Evolutionary conservation across 306 rosid species (phyloP).

Genomic region (Lagenaria siceraria): DNA sequence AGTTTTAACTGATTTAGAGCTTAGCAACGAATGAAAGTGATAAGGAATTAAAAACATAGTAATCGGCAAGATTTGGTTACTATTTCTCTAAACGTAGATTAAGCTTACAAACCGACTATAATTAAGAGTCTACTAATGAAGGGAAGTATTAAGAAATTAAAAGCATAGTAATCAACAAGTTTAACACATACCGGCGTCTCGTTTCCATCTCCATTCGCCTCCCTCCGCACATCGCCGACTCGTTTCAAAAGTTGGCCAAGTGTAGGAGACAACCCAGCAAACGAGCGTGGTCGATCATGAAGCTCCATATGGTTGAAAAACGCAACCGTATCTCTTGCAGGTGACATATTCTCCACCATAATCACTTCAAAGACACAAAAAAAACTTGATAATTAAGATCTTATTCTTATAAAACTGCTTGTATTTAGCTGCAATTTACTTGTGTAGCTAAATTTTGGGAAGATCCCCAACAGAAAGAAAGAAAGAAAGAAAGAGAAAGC

Average conservation of each 20-base stretch:
- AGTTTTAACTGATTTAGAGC: too few species aligned
- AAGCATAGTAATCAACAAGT: too few species aligned
- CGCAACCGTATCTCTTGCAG: slow-evolving; percentile 14
- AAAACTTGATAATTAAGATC: not conserved
- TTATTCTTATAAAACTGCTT: not conserved
- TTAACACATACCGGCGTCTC: slow-evolving; percentile 40
- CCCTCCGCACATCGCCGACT: slow-evolving; percentile 58
- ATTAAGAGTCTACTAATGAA: too few species aligned
- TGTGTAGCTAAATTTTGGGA: not conserved
- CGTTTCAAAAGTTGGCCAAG: slow-evolving; percentile 64
- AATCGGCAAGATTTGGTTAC: too few species aligned
- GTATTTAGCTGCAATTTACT: not conserved
- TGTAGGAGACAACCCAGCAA: slow-evolving; percentile 29
- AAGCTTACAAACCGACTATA: too few species aligned
- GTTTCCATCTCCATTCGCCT: slow-evolving; percentile 50
- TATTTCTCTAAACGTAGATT: too few species aligned
- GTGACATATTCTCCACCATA: slow-evolving; percentile 28
- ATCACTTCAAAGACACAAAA: not conserved
- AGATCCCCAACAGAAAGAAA: not conserved
- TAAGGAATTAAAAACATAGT: too few species aligned
- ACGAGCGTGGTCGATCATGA: slow-evolving; percentile 12
- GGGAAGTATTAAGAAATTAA: too few species aligned
- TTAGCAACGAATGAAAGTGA: too few species aligned
- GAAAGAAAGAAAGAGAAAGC: not conserved
- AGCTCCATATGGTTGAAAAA: slow-evolving; percentile 30